These are phyloP conservation scores for Brassica incana DNA, from an alignment of 345 rosid genomes.

Conservation along the genomic window DNA sequence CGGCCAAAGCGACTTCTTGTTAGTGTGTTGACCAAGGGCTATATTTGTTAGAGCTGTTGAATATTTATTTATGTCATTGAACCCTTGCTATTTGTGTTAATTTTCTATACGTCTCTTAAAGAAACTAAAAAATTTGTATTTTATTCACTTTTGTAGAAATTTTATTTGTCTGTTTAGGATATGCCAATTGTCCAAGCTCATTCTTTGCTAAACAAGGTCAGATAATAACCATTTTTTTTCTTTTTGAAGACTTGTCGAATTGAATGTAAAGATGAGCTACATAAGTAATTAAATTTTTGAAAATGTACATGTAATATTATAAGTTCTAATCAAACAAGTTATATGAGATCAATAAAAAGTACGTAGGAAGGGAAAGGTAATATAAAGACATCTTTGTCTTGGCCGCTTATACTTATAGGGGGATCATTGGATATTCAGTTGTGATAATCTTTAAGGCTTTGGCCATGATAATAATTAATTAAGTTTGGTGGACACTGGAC, in stretches of 20 bases:
- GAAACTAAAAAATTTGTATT: too few relatives aligned
- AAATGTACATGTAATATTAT: background rate
- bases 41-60: too few relatives aligned
- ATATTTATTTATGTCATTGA: too few relatives aligned
- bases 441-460: background rate
- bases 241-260: background rate
- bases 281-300: too few relatives aligned
- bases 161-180: background rate
- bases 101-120: too few relatives aligned
- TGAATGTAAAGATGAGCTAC: background rate
- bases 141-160: background rate
- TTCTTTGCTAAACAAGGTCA: background rate
- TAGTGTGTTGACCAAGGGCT: too few relatives aligned
- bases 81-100: too few relatives aligned
- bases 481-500: background rate
- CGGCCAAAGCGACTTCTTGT: constrained; percentile 49
- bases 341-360: background rate
- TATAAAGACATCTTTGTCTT: background rate
- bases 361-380: background rate
- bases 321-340: background rate
- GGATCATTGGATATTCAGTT: background rate
- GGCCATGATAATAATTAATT: background rate
- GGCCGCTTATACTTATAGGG: background rate
- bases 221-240: background rate
- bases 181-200: background rate